Evolutionary conservation across 306 rosid genomes (phyloP), one percentile per base, ranked within the genome.

Genomic region (Macrotyloma uniflorum): DNA sequence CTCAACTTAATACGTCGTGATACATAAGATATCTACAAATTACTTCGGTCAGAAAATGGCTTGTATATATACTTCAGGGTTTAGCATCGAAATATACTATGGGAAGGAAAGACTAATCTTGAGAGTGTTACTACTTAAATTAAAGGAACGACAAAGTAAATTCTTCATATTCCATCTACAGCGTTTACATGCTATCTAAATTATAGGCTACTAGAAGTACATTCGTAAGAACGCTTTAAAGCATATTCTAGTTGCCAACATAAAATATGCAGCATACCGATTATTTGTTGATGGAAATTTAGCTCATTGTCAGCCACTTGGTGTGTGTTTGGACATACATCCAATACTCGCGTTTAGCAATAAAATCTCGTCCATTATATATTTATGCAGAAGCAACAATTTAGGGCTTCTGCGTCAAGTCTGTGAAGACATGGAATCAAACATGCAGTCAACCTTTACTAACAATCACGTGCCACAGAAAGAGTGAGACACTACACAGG

Each of bases 111-210:
- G 19, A 4, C 1, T 22, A 9, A 58, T 50, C 12, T 4, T 36
- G 57, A 5, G n/a, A 14, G 36, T 76, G 67, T 61, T 38, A 4
- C 30, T 40, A 33, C 26, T 50, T 49, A 57, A 74, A 61, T 57
- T 68, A 55, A 5, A 14, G n/a, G 58, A 38, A 28, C 15, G 51
- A 18, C 14, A 16, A 6, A 70, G 12, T 40, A 64, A 68, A 40
- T 4, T 30, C 32, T 38, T 22, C 61, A 40, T 20, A 72, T 72
- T 72, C 75, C 69, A 77, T 59, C 33, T 59, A 80, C 10, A 72
- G 3, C 32, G 71, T 38, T 57, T 23, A 53, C 68, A 24, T 13
- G 58, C 13, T 18, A 66, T 66, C 45, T 23, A 40, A 71, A 72
- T 35, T 72, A 49, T 15, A 69, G 20, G 64, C 36, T 28, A 55